Conservation (phyloP, 768 basidiomycete species). For the Megacollybia marginata region DNA sequence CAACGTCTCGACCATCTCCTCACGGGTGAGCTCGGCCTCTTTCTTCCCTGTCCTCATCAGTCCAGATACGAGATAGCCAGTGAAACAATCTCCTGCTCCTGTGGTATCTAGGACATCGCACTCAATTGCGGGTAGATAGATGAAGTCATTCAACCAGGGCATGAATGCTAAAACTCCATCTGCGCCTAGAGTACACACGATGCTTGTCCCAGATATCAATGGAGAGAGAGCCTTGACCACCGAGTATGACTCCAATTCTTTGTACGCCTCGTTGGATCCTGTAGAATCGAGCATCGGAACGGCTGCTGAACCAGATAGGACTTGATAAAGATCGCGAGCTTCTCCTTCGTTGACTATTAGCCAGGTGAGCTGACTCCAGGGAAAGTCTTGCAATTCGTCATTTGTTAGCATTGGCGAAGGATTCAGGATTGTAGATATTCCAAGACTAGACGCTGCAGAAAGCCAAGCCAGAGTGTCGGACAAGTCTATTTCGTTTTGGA, state of each 20-base stretch:
- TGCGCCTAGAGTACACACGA: constrained; percentile 52
- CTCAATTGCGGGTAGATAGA: constrained; percentile 40
- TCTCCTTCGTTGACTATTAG: constrained; percentile 51
- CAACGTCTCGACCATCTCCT: constrained; percentile 28
- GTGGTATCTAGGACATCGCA: constrained; percentile 44
- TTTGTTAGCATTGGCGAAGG: constrained; percentile 47
- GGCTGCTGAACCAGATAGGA: constrained; percentile 3
- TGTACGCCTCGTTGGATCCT: constrained; percentile 5
- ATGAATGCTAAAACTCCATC: constrained; percentile 40
- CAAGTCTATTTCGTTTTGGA: constrained; percentile 54
- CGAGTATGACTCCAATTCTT: constrained; percentile 5
- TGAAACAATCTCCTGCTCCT: constrained; percentile 60
- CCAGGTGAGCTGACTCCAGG: constrained; percentile 47
- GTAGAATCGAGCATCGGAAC: constrained; percentile 11
- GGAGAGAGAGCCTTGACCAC: constrained; percentile 14
- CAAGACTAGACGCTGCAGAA: constrained; percentile 13
- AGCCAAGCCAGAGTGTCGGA: constrained; percentile 31
- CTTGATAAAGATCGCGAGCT: constrained; percentile 27
- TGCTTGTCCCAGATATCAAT: constrained; percentile 27
- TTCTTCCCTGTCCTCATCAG: constrained; percentile 34
- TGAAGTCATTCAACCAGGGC: constrained; percentile 16
- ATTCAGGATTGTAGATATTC: constrained; percentile 37
- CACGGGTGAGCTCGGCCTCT: constrained; percentile 13
- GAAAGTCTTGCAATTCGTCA: constrained; percentile 33
- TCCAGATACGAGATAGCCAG: constrained; percentile 51